phyloP scores from a whole-genome alignment of 164 flowering plant species.

The Nelumbo lutea region DNA sequence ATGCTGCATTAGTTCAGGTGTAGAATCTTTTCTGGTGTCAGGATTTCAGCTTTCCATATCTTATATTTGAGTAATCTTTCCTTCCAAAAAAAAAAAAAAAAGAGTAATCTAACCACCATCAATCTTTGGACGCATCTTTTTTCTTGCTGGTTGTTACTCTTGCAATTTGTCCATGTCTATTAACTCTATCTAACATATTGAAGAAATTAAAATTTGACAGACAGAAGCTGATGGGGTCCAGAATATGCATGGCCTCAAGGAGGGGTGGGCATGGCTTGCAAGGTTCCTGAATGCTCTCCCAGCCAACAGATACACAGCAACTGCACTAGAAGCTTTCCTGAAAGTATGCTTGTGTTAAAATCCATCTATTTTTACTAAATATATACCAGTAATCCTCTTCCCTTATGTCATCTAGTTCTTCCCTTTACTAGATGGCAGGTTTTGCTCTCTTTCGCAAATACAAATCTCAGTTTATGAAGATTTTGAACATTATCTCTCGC shows the following conservation, averaged over 20 bases:
- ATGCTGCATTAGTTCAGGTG: conserved; percentile 91
- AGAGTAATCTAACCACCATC: not conserved
- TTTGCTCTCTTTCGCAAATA: conserved; percentile 55
- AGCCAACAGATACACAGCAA: conserved; percentile 58
- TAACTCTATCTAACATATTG: not conserved
- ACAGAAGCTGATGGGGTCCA: conserved; percentile 55
- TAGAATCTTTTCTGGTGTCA: not conserved
- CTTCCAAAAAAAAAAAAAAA: too few relatives aligned
- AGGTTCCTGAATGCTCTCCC: conserved; percentile 73
- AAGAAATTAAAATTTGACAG: conserved; percentile 29
- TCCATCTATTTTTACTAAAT: not conserved
- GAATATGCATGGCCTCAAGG: conserved; percentile 68
- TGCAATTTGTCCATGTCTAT: not conserved
- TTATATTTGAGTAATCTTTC: not conserved
- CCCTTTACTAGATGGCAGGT: conserved; percentile 71
- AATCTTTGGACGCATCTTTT: not conserved
- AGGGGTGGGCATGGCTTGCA: conserved; percentile 97
- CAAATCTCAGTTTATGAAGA: conserved; percentile 65
- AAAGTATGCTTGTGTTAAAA: conserved; percentile 36
- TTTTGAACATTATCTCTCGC: conserved; percentile 41
- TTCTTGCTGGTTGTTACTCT: not conserved
- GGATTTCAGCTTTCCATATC: not conserved
- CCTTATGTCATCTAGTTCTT: not conserved
- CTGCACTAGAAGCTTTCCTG: conserved; percentile 67
- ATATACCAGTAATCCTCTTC: not conserved